Conservation (phyloP, 2,329 filamentous ascomycete genomes). For the Chaetomiaceae sp. region DNA sequence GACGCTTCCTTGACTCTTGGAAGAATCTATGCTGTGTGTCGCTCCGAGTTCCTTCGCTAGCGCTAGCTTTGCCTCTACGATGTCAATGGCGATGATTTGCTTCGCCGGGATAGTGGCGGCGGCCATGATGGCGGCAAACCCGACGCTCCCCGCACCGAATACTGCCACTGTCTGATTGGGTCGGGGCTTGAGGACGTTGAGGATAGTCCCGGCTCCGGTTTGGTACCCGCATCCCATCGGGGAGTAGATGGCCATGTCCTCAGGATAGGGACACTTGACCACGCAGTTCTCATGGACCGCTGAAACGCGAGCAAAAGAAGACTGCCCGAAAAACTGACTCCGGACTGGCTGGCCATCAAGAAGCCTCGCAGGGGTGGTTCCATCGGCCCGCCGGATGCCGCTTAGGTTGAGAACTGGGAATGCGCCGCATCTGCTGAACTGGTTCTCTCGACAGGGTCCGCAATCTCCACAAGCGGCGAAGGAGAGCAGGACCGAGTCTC, state of each 20-base stretch:
- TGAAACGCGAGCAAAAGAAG: constrained; percentile 28
- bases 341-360: constrained; percentile 19
- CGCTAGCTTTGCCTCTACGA: constrained; percentile 38
- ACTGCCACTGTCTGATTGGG: constrained; percentile 32
- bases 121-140: constrained; percentile 38
- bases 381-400: constrained; percentile 12
- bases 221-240: constrained; percentile 41
- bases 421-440: constrained; percentile 30
- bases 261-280: constrained; percentile 25
- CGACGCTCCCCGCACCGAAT: constrained; percentile 40
- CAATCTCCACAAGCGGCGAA: constrained; percentile 34
- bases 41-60: constrained; percentile 43
- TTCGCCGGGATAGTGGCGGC: constrained; percentile 30
- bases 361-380: constrained; percentile 2
- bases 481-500: constrained; percentile 35
- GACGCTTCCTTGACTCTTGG: neutral
- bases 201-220: constrained; percentile 41
- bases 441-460: constrained; percentile 28
- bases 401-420: constrained; percentile 27
- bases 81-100: constrained; percentile 43
- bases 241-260: constrained; percentile 32
- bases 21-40: constrained; percentile 37
- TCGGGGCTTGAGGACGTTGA: constrained; percentile 32
- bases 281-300: constrained; percentile 27
- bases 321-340: constrained; percentile 34